Conservation (phyloP, 108 stramenopile species). For the Cylindrotheca fusiformis region DNA sequence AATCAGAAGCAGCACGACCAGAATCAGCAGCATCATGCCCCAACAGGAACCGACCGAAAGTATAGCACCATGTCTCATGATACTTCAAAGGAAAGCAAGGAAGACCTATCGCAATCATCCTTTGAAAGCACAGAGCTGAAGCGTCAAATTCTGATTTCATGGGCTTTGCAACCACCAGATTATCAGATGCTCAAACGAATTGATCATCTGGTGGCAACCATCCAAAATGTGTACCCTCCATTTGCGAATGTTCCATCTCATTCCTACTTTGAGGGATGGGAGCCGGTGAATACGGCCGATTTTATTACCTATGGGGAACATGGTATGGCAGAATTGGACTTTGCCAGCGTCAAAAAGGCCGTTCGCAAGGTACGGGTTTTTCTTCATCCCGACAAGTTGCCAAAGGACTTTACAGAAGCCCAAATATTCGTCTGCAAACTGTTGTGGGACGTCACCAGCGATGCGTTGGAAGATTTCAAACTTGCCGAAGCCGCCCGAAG, state of each 20-base stretch:
- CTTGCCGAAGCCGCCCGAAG: no score
- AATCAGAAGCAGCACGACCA: conserved; percentile 43
- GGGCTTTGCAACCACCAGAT: conserved; percentile 81
- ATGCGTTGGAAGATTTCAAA: conserved; percentile 78
- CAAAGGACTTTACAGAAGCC: conserved; percentile 62
- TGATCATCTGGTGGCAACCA: conserved; percentile 54
- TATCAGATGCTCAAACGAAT: conserved; percentile 70
- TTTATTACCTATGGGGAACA: no score
- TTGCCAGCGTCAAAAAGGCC: conserved; percentile 58
- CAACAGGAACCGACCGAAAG: conserved; percentile 32
- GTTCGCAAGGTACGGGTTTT: conserved; percentile 82
- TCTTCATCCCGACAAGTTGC: conserved; percentile 81
- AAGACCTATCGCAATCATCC: no score
- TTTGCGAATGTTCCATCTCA: conserved; percentile 68
- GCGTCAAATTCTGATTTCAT: conserved; percentile 64
- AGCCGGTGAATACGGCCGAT: conserved; percentile 45
- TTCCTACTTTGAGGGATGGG: conserved; percentile 81
- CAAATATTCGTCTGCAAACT: conserved; percentile 74
- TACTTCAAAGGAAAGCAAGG: conserved; percentile 32
- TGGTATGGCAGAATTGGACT: no score
- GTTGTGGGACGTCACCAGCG: conserved; percentile 82
- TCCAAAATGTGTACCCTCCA: conserved; percentile 83
- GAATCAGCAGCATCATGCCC: conserved; percentile 37
- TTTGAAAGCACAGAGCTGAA: conserved; percentile 58
- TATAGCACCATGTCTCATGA: conserved; percentile 69